Conservation (phyloP, 2,329 filamentous ascomycete species). For the Colletotrichum somersetense region DNA sequence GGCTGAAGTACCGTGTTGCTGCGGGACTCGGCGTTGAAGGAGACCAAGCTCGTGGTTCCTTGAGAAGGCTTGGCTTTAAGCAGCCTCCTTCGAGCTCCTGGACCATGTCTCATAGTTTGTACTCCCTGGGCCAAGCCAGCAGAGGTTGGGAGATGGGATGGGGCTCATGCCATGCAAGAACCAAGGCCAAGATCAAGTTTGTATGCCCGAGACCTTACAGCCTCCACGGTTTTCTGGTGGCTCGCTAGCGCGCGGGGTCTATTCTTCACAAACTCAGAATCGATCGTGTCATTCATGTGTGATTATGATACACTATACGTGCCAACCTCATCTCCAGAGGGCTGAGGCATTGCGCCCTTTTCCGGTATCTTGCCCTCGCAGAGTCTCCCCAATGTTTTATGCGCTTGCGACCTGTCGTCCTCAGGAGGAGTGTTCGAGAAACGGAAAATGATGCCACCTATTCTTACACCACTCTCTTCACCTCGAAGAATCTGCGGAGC, state of each 20-base stretch:
- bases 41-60: too few species aligned
- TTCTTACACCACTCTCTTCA: slow-evolving; percentile 73
- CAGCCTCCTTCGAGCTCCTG: neutral
- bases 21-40: too few species aligned
- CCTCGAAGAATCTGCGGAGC: slow-evolving; percentile 98
- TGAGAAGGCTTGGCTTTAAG: too few species aligned
- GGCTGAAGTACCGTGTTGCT: too few species aligned
- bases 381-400: slow-evolving; percentile 11
- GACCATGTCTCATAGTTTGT: neutral
- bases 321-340: slow-evolving; percentile 2
- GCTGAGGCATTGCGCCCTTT: neutral
- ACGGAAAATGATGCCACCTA: slow-evolving; percentile 15
- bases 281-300: slow-evolving; percentile 32
- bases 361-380: neutral
- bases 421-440: slow-evolving; percentile 29
- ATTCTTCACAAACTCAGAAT: slow-evolving; percentile 12
- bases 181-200: too few species aligned
- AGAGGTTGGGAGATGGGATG: neutral
- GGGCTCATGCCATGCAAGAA: neutral
- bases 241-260: neutral
- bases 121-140: neutral
- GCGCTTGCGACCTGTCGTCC: slow-evolving; percentile 24
- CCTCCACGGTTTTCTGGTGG: neutral
- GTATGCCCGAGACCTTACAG: neutral
- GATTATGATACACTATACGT: slow-evolving; percentile 36